Conservation (phyloP, 768 basidiomycete species). For the Lenzites betulinus region DNA sequence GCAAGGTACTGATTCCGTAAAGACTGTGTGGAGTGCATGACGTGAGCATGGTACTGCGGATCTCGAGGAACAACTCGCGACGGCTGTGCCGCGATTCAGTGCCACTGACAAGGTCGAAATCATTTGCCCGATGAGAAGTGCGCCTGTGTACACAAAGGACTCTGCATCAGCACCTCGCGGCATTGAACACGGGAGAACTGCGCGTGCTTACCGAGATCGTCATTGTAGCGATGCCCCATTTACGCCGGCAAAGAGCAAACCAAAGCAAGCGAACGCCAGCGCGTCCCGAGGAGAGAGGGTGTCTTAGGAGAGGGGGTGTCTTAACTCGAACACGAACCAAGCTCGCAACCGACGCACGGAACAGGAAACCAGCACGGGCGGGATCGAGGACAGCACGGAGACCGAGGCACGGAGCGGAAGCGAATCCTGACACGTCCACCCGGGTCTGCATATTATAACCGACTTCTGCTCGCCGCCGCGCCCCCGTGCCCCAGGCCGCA, state of each 20-base stretch:
- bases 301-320: too few relatives aligned
- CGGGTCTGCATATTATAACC: conserved; percentile 7
- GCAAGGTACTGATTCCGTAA: conserved; percentile 21
- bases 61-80: not conserved
- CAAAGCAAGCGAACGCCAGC: not conserved
- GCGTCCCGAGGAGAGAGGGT: not conserved
- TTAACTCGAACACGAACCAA: not conserved
- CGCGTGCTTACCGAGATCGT: conserved; percentile 14
- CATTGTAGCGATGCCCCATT: conserved; percentile 17
- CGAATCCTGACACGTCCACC: not conserved
- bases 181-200: not conserved
- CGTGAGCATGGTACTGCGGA: not conserved
- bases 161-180: not conserved
- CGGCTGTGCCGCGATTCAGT: not conserved
- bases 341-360: not conserved
- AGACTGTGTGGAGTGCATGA: conserved; percentile 1
- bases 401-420: not conserved
- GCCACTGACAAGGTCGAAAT: conserved; percentile 21
- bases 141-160: conserved; percentile 6
- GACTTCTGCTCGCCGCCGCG: conserved; percentile 5
- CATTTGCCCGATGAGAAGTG: conserved; percentile 23
- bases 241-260: not conserved
- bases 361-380: not conserved
- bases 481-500: not conserved
- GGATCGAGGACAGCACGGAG: not conserved